These are phyloP conservation scores for Phytophthora hibernalis DNA, from an alignment of 352 stramenopile species.

Conservation along the genomic window DNA sequence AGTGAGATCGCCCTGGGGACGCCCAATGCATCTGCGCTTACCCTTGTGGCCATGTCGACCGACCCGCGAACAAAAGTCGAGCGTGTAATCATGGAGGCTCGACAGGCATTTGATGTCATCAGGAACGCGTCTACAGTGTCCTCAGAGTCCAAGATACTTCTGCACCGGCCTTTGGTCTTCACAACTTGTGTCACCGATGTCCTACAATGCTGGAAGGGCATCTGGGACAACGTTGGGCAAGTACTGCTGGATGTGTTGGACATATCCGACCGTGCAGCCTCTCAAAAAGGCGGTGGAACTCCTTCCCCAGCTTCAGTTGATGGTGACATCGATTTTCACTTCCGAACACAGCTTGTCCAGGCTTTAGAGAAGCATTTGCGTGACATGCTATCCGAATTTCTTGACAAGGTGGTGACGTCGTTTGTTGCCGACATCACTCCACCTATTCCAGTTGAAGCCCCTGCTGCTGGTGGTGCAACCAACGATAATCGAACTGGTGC, in stretches of 20 bases:
- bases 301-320: not conserved
- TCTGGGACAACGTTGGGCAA: constrained; percentile 61
- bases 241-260: constrained; percentile 59
- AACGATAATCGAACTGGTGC: constrained; percentile 38
- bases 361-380: constrained; percentile 55
- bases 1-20: constrained; percentile 29
- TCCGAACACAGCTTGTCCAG: constrained; percentile 37
- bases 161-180: constrained; percentile 57
- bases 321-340: constrained; percentile 30
- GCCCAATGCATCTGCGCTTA: not conserved
- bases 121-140: constrained; percentile 73
- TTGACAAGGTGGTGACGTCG: constrained; percentile 52
- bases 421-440: constrained; percentile 53
- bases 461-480: constrained; percentile 23
- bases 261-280: constrained; percentile 23
- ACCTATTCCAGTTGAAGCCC: constrained; percentile 42
- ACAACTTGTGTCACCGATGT: constrained; percentile 55
- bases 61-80: constrained; percentile 47
- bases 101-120: constrained; percentile 60
- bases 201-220: constrained; percentile 52
- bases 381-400: constrained; percentile 57
- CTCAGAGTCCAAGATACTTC: constrained; percentile 73
- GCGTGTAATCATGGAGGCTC: constrained; percentile 56
- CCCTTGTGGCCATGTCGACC: constrained; percentile 2
- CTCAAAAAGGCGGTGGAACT: not conserved